Conservation (phyloP, 1,284 basidiomycete genomes). For the Lentinus polychrous region DNA sequence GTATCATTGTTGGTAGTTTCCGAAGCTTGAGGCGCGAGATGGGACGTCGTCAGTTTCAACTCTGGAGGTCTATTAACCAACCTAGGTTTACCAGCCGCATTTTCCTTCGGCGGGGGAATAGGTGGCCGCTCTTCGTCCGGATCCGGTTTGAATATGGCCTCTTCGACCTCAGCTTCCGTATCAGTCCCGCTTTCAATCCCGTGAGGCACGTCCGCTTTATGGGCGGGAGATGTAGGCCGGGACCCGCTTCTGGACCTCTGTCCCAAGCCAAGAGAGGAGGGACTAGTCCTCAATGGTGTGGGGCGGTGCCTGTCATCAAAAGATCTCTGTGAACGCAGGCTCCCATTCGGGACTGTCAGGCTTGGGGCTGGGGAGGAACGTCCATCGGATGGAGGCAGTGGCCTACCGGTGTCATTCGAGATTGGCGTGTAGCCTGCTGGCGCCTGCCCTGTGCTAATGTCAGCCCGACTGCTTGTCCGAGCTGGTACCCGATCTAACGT, state of each 20-base stretch:
- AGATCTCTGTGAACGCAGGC: slow-evolving; percentile 16
- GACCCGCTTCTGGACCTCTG: slow-evolving; percentile 16
- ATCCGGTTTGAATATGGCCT: slow-evolving; percentile 16
- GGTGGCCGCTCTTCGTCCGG: slow-evolving; percentile 30
- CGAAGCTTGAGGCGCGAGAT: slow-evolving; percentile 19
- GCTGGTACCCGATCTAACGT: slow-evolving; percentile 20
- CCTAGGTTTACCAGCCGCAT: slow-evolving; percentile 7
- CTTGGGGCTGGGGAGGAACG: slow-evolving; percentile 13
- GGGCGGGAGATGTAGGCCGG: slow-evolving; percentile 51
- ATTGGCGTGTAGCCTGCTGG: slow-evolving; percentile 8
- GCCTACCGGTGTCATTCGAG: slow-evolving; percentile 11
- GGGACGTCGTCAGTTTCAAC: slow-evolving; percentile 18
- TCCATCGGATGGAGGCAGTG: slow-evolving; percentile 11
- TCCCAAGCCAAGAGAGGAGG: slow-evolving; percentile 10
- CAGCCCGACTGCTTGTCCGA: slow-evolving; percentile 20
- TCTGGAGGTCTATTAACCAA: slow-evolving; percentile 14
- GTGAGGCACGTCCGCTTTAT: slow-evolving; percentile 61
- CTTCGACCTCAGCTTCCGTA: slow-evolving; percentile 45
- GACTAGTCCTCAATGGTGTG: slow-evolving; percentile 14
- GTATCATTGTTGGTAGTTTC: too few relatives aligned
- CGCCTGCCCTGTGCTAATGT: slow-evolving; percentile 13
- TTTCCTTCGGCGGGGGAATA: slow-evolving; percentile 46
- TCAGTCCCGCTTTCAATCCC: slow-evolving; percentile 70
- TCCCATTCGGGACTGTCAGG: slow-evolving; percentile 14
- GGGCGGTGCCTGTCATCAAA: slow-evolving; percentile 19